Base-by-base conservation (phyloP, 1,284 basidiomycete species). In the Rhodotorula sp. region DNA sequence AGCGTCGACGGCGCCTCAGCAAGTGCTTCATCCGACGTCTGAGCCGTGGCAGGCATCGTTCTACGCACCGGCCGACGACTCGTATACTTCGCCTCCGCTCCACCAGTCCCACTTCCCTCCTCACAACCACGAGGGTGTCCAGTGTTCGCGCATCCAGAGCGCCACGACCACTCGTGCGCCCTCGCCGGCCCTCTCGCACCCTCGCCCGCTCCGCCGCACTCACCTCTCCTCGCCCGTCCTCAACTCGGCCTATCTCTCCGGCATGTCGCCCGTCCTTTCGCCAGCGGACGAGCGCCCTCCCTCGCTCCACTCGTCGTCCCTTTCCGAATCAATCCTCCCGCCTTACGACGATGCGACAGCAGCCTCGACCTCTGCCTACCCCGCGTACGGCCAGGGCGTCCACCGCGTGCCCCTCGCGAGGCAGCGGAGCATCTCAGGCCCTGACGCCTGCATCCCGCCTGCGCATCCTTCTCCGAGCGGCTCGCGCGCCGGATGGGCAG, bases 211-310 rank as follows among this genome's bases (percentile, higher is more conserved):
- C 2, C 50, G 30, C 4, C 52, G 56, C n/a, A 28, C 40, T 40
- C 31, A 44, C 44, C 28, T 65, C 30, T 65, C 64, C 20, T 65
- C 64, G 4, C 64, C 64, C 0, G 13, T 57, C 4, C 64, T 65
- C 37, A 51, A 65, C 30, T 44, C 64, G 28, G 57, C 57, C 11
- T 65, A 65, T 18, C 55, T 58, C 28, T 20, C 64, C 18, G 22
- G 28, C 11, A 24, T 16, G 9, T 28, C 18, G 11, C 20, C n/a
- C 0, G 4, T 4, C 24, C 20, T 28, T 22, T 20, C 40, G n/a
- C 44, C 55, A 2, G 5, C 10, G 4, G 24, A 16, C 26, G 48
- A n/a, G n/a, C 28, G 13, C 26, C 6, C 28, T 1, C 15, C 37
- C 16, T 13, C 20, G 5, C 34, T 18, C 6, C 8, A 48, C 20